These are phyloP conservation scores for Trypanosoma avium DNA, from an alignment of 208 protist species.

Conservation along the genomic window DNA sequence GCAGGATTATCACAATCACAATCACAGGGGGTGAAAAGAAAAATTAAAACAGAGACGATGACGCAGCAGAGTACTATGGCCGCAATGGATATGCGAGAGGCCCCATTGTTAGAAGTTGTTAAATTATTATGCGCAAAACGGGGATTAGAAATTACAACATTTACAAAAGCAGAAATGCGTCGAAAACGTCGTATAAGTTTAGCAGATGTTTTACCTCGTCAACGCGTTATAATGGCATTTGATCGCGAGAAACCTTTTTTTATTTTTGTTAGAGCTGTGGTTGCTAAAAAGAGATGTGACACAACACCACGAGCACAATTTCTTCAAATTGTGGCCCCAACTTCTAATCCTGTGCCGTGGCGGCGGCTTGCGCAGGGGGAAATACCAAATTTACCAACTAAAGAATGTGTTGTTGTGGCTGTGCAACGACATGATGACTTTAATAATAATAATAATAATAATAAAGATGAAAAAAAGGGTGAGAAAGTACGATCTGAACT, in stretches of 20 bases:
- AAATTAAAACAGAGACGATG: neutral
- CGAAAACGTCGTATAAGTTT: conserved; percentile 34
- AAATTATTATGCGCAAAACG: conserved; percentile 37
- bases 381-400: conserved; percentile 10
- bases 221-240: conserved; percentile 47
- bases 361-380: conserved; percentile 8
- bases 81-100: conserved; percentile 38
- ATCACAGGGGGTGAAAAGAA: neutral
- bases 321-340: conserved; percentile 26
- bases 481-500: neutral
- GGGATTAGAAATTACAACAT: conserved; percentile 34
- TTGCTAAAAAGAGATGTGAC: conserved; percentile 16
- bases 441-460: neutral
- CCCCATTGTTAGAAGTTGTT: conserved; percentile 51
- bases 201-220: conserved; percentile 37
- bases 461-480: neutral
- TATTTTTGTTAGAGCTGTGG: conserved; percentile 31
- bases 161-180: conserved; percentile 34
- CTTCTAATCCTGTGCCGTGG: conserved; percentile 33
- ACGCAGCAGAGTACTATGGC: conserved; percentile 14
- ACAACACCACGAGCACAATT: neutral
- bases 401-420: conserved; percentile 27
- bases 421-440: conserved; percentile 8
- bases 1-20: conserved; percentile 9
- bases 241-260: conserved; percentile 52